Conservation (phyloP, 2,329 filamentous ascomycete species). For the Fusarium sp. region DNA sequence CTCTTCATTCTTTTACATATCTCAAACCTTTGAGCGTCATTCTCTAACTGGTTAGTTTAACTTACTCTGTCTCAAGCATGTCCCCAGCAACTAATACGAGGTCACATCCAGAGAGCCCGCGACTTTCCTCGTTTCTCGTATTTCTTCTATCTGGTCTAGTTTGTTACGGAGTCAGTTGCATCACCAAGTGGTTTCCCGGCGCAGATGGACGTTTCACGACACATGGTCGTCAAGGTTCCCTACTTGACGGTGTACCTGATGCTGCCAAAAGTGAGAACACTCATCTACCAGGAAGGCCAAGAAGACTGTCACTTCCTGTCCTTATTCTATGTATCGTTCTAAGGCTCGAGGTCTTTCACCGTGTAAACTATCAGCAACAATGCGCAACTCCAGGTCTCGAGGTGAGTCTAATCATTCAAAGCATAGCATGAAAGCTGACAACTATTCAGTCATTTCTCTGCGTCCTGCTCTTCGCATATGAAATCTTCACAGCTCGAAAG, state of each 20-base stretch:
- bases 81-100: background rate
- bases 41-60: slow-evolving; percentile 58
- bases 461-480: slow-evolving; percentile 57
- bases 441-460: slow-evolving; percentile 59
- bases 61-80: background rate
- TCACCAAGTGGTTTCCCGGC: slow-evolving; percentile 60
- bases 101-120: slow-evolving; percentile 56
- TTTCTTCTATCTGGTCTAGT: slow-evolving; percentile 58
- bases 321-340: slow-evolving; percentile 58
- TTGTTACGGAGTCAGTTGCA: slow-evolving; percentile 56
- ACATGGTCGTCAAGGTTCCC: slow-evolving; percentile 30
- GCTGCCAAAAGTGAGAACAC: slow-evolving; percentile 50
- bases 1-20: slow-evolving; percentile 61
- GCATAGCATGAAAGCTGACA: slow-evolving; percentile 13
- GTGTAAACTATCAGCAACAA: slow-evolving; percentile 60
- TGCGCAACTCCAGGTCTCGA: slow-evolving; percentile 63
- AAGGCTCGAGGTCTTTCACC: slow-evolving; percentile 61
- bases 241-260: slow-evolving; percentile 39
- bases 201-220: slow-evolving; percentile 60
- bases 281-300: slow-evolving; percentile 58
- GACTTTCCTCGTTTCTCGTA: slow-evolving; percentile 60
- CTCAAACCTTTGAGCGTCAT: slow-evolving; percentile 59
- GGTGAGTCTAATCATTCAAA: slow-evolving; percentile 45
- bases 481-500: slow-evolving; percentile 54
- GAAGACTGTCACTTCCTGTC: slow-evolving; percentile 57